Evolutionary conservation across 2,329 filamentous ascomycete genomes (phyloP), one percentile per base, ranked within the genome.

Genomic region (Dothistroma septosporum): DNA sequence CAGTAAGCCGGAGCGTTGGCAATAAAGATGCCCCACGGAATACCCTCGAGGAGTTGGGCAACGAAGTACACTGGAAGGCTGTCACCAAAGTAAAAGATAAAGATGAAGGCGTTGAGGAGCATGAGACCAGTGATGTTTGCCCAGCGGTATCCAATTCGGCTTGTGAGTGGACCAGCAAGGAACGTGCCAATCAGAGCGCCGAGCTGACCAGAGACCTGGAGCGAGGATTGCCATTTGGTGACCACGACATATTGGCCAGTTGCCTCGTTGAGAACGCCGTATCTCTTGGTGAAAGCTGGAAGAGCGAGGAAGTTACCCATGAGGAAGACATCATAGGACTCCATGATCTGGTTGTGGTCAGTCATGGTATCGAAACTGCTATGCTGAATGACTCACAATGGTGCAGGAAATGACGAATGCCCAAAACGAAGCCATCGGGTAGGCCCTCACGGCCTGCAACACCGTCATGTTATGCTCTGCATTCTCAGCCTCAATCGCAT

Each of bases 1-100:
- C 80, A 84, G 76, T 87, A 87, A 7, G 85, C 85, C 0, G 85
- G 85, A 4, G 85, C 80, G 70, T 86, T 86, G 70, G 85, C 84
- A 66, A 86, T 85, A 72, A 87, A 87, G 68, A 87, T 81, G 28
- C 85, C 85, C 85, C 85, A 87, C 2, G 85, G 85, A 4, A 87
- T 69, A 62, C 85, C 85, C 72, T 86, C 83, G 52, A 87, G 77
- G 58, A 85, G 74, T 76, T 87, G 84, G 41, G 79, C 76, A 4
- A 77, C 77, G 67, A 85, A 80, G 55, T 81, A 73, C 56, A 82
- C 70, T 1, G 74, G 63, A 28, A 81, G 75, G 2, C 77, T 79
- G 37, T 80, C 64, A 57, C 76, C 81, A 66, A 84, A 86, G 75
- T 83, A 86, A 66, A 83, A 85, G 64, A 84, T 70, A 68, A 86